Base-by-base conservation (phyloP, 176 grass and related monocot species). In the Ensete ventricosum region DNA sequence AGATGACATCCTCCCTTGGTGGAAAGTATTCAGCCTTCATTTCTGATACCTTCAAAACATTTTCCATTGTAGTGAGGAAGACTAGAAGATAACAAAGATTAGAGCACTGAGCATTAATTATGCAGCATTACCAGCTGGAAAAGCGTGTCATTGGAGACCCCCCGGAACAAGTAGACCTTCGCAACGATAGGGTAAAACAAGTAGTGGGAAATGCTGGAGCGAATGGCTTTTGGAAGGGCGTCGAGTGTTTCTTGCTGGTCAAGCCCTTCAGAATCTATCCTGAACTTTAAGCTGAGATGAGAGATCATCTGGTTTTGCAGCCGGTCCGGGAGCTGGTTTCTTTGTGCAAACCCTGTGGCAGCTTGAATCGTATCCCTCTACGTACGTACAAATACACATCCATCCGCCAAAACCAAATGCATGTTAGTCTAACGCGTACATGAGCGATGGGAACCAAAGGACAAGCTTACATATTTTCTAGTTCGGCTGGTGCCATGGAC, bases 11-110 rank as follows among this genome's bases (percentile, higher is more conserved):
- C 76, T 96, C 92, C 81, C 92, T 96, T 80, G 92, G 92, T 74
- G 92, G 87, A 86, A 92, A 92, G 81, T 96, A 96, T 80, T 96
- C 92, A 72, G 89, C 89, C 88, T 76, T 96, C 92, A 90, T 96
- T 78, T 96, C 92, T 11, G 92, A 92, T 80, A 96, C 92, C 92
- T 63, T 63, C 60, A 68, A 71, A 27, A 24, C 8, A 19, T 62
- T 21, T 62, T 62, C 13, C 7, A 17, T 4, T 6, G 34, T 43
- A 43, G 34, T 43, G 34, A 43, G 34, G 6, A 43, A 43, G 34
- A 43, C 34, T 43, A 5, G 4, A 43, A 43, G 34, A 43, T 43
- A 6, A 43, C 34, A 43, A 43, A 43, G 34, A 43, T 43, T 43
- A 43, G 34, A 43, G 34, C 4, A 43, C 4, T 86, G 80, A 43